Evolutionary conservation across 129 eudicot genomes (phyloP).

Genomic region (Lactuca sativa): DNA sequence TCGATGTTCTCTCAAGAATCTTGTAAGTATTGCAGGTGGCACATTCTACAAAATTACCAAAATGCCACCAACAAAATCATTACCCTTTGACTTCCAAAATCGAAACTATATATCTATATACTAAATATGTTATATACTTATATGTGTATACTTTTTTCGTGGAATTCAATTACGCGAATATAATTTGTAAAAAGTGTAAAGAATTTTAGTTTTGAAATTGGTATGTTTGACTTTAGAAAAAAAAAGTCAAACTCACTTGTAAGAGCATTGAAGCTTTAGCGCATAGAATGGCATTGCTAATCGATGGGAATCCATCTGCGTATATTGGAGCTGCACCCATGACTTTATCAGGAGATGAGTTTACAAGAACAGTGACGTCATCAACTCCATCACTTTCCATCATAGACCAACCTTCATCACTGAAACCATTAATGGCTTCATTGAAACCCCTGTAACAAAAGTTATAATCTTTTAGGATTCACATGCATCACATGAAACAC

Average conservation of each 20-base stretch:
- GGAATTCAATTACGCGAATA: not conserved
- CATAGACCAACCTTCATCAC: constrained; percentile 91
- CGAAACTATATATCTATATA: not conserved
- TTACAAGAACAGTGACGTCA: constrained; percentile 76
- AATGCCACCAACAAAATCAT: not conserved
- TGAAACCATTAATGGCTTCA: constrained; percentile 88
- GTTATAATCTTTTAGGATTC: not conserved
- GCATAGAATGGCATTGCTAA: constrained; percentile 70
- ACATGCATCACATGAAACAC: not conserved
- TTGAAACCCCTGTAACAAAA: constrained; percentile 70
- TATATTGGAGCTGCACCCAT: constrained; percentile 59
- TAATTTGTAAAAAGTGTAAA: not conserved
- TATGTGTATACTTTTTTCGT: not conserved
- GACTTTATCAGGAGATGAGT: constrained; percentile 71
- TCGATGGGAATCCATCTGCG: constrained; percentile 72
- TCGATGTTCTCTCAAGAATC: constrained; percentile 90
- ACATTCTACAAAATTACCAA: constrained; percentile 61
- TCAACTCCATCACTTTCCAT: constrained; percentile 85
- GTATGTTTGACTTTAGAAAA: constrained; percentile 16
- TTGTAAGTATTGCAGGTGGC: constrained; percentile 85
- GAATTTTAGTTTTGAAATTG: not conserved
- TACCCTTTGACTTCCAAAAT: not conserved
- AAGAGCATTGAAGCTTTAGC: constrained; percentile 96
- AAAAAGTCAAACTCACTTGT: constrained; percentile 52
- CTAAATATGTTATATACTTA: not conserved